phyloP scores from a whole-genome alignment of 768 basidiomycete species.

The Harrya chromipes region DNA sequence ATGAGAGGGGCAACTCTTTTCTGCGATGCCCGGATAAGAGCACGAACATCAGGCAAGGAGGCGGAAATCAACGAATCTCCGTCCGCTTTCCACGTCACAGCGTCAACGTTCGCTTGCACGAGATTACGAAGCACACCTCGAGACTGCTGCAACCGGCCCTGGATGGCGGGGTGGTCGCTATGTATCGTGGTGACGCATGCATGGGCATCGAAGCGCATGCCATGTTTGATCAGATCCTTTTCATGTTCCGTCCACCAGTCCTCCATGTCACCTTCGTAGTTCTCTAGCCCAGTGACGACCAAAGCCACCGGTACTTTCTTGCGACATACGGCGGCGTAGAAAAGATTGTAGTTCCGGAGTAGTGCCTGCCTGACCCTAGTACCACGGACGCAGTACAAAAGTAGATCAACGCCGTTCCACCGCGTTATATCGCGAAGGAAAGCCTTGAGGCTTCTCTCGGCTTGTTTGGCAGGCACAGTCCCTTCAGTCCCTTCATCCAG shows the following conservation, averaged over 20 bases:
- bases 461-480: constrained; percentile 23
- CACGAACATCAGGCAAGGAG: constrained; percentile 20
- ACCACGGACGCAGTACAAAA: constrained; percentile 36
- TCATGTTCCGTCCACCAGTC: constrained; percentile 39
- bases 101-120: constrained; percentile 7
- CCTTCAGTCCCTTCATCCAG: constrained; percentile 32
- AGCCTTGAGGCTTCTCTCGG: constrained; percentile 25
- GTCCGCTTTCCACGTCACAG: constrained; percentile 23
- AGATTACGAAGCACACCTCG: constrained; percentile 20
- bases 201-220: constrained; percentile 37
- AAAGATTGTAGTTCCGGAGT: constrained; percentile 29
- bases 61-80: constrained; percentile 15
- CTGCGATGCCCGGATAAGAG: constrained; percentile 11
- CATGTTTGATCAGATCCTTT: constrained; percentile 26
- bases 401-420: constrained; percentile 28
- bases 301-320: constrained; percentile 31
- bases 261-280: constrained; percentile 33
- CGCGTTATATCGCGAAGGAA: constrained; percentile 33
- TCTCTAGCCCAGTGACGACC: constrained; percentile 37
- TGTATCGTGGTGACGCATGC: constrained; percentile 40
- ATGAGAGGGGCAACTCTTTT: constrained; percentile 13
- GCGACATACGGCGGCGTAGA: constrained; percentile 29
- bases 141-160: constrained; percentile 17
- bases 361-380: constrained; percentile 26
- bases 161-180: constrained; percentile 25